Evolutionary conservation across 495 filamentous ascomycete species (phyloP), one percentile per base, ranked within the genome.

Genomic region (Neurospora pannonica): DNA sequence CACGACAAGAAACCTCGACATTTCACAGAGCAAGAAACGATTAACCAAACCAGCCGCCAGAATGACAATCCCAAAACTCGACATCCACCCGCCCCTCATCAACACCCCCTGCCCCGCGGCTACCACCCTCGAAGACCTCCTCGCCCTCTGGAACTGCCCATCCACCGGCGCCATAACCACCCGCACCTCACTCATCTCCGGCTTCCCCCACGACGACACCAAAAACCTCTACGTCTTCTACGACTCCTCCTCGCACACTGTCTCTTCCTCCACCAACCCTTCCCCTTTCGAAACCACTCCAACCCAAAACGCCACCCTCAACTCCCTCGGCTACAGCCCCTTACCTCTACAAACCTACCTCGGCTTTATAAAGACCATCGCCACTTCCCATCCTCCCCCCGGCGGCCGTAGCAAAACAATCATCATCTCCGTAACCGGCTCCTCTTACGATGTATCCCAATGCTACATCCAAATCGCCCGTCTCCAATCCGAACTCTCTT

Each of bases 31-130:
- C n/a, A n/a, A n/a, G n/a, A n/a, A n/a, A n/a, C 9, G 2, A n/a
- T 15, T 10, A 17, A 19, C 31, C 39, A 10, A 17, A 10, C 5
- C 15, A 54, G 10, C 5, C 36, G n/a, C 46, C 17, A 40, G 39
- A 13, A 75, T 75, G 70, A 36, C 36, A 4, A 34, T 40, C 8
- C 83, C 84, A 4, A 78, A 76, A 11, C 72, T 89, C 31, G 48
- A 74, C 19, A 89, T 94, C 77, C 38, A 81, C 38, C 91, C 91
- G 5, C 91, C 92, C 0, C 85, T 94, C 38, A 79, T 93, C 77
- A 94, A 94, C 81, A 89, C 91, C 2, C 86, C 92, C 31, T 89
- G 86, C 72, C 90, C 91, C 5, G 93, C 92, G 91, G 91, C 91
- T 15, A 92, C 89, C 0, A 88, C 87, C 7, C 74, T 81, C 13